Conservation (phyloP, 1,139 yeast genomes). For the Saccharomyces hybrid region DNA sequence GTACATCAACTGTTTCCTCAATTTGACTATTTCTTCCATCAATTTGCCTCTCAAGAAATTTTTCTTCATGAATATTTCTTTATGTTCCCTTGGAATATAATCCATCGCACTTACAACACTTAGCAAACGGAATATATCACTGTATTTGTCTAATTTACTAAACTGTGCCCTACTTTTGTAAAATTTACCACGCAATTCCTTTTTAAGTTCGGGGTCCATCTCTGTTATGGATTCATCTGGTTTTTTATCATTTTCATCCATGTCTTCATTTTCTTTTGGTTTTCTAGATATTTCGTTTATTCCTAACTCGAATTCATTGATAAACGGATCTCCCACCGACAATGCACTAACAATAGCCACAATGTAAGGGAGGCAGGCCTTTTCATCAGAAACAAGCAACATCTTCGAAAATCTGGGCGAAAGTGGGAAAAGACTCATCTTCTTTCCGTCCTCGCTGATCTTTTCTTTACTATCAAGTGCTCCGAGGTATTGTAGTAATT, state of each 20-base stretch:
- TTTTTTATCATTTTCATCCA: conserved; percentile 10
- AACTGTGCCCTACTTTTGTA: conserved; percentile 53
- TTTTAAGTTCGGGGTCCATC: conserved; percentile 36
- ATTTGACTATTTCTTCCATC: conserved; percentile 78
- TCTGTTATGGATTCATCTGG: conserved; percentile 24
- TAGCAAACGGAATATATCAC: conserved; percentile 69
- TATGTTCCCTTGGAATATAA: conserved; percentile 49
- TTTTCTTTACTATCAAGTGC: conserved; percentile 53
- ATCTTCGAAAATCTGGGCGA: conserved; percentile 92
- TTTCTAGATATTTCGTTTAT: conserved; percentile 29
- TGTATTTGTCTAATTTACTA: conserved; percentile 55
- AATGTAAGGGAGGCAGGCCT: conserved; percentile 74
- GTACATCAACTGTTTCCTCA: conserved; percentile 69
- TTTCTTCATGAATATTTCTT: conserved; percentile 42
- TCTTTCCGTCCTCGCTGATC: conserved; percentile 71
- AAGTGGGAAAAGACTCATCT: conserved; percentile 86
- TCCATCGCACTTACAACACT: conserved; percentile 88
- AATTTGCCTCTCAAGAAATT: conserved; percentile 60
- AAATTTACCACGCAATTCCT: conserved; percentile 43
- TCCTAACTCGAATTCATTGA: conserved; percentile 66
- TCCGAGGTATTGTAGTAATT: conserved; percentile 62
- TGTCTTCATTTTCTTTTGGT: conserved; percentile 24
- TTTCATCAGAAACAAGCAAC: conserved; percentile 80
- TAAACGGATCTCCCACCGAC: conserved; percentile 89
- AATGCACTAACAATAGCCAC: conserved; percentile 87